phyloP scores from a whole-genome alignment of 345 rosid species.

The Sisymbrium altissimum region DNA sequence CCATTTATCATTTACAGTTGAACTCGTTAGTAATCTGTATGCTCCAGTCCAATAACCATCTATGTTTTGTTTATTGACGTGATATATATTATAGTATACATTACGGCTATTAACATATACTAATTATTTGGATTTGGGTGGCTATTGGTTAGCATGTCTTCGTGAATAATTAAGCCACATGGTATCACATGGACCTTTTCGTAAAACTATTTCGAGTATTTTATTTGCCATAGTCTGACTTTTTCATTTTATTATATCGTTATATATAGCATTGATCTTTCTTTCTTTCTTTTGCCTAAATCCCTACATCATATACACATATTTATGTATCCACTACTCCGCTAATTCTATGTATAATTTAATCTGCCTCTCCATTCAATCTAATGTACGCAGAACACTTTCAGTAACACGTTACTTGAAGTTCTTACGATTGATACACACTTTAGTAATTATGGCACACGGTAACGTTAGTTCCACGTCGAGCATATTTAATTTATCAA shows the following conservation, averaged over 20 bases:
- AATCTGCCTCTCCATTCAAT: background rate
- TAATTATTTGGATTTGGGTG: background rate
- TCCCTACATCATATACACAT: background rate
- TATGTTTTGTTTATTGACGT: background rate
- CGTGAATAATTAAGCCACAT: conserved; percentile 13
- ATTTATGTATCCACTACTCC: background rate
- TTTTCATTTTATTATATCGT: background rate
- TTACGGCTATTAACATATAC: background rate
- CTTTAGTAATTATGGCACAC: background rate
- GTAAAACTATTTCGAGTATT: background rate
- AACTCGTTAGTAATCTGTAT: background rate
- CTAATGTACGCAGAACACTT: background rate
- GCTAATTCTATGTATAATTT: background rate
- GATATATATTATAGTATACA: background rate
- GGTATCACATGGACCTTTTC: conserved; percentile 2
- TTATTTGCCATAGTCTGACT: conserved; percentile 2
- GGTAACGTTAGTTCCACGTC: conserved; percentile 11
- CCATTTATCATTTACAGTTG: too few species aligned
- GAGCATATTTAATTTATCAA: background rate
- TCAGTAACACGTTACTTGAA: background rate
- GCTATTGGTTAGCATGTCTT: conserved; percentile 21
- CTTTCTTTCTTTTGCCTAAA: too few species aligned
- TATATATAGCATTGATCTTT: background rate
- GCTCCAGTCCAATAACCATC: background rate
- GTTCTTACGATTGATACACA: background rate